phyloP scores from a whole-genome alignment of 768 basidiomycete genomes.

The Tricholoma sp. region DNA sequence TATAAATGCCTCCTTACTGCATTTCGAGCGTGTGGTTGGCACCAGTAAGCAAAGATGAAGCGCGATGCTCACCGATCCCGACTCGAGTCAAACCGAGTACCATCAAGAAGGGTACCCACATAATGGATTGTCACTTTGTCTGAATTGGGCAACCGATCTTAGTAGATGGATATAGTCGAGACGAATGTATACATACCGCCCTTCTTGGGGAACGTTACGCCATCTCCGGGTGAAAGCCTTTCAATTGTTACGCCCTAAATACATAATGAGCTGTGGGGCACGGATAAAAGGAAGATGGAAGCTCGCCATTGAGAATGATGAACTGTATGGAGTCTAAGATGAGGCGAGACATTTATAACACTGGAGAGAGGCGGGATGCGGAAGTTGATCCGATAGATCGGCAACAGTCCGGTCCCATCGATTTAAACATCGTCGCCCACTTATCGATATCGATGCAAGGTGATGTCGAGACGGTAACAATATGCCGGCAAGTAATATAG shows the following conservation, averaged over 20 bases:
- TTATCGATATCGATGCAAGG: conserved; percentile 13
- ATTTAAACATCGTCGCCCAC: background rate
- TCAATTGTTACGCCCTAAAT: conserved; percentile 69
- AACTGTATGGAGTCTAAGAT: conserved; percentile 18
- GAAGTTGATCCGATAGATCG: conserved; percentile 70
- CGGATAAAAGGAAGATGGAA: conserved; percentile 16
- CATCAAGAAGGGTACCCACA: conserved; percentile 63
- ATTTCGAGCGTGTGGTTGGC: conserved; percentile 8
- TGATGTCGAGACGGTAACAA: background rate
- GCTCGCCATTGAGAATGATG: conserved; percentile 27
- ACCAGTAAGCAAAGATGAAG: background rate
- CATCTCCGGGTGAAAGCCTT: conserved; percentile 54
- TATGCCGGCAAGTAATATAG: background rate
- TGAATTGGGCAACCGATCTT: conserved; percentile 26
- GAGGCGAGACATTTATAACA: conserved; percentile 39
- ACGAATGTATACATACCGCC: conserved; percentile 50
- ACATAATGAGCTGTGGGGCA: conserved; percentile 5
- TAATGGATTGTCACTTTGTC: conserved; percentile 78
- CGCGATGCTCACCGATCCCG: conserved; percentile 55
- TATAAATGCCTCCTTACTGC: conserved; percentile 53
- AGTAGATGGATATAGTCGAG: background rate
- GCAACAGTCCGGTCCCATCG: conserved; percentile 27
- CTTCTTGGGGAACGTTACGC: conserved; percentile 54
- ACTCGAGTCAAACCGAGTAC: conserved; percentile 70
- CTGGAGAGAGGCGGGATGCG: conserved; percentile 50